phyloP scores from a whole-genome alignment of 345 rosid genomes.

The Salix koriyanagi region DNA sequence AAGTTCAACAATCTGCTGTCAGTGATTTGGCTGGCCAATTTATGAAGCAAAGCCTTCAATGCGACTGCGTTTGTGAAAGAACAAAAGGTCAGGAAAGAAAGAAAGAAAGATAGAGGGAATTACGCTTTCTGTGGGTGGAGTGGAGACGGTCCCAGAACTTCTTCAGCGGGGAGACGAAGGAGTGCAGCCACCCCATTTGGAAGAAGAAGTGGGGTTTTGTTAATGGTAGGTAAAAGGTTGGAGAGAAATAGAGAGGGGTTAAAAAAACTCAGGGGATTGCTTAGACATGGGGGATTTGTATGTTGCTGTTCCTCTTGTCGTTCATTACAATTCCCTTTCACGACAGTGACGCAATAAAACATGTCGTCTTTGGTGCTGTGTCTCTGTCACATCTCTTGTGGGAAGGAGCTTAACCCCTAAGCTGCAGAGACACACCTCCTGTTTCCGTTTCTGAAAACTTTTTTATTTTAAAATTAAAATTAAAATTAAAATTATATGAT shows the following conservation, averaged over 20 bases:
- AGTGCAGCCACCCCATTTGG: constrained; percentile 16
- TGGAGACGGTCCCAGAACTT: constrained; percentile 8
- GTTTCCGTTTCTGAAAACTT: no score
- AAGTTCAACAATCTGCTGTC: neutral
- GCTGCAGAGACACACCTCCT: no score
- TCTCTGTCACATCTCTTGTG: constrained; percentile 14
- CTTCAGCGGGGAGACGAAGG: constrained; percentile 20
- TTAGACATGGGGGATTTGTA: neutral
- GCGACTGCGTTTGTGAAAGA: neutral
- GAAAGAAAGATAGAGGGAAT: neutral
- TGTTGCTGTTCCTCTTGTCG: neutral
- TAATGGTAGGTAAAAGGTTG: constrained; percentile 11
- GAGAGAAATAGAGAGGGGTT: constrained; percentile 4
- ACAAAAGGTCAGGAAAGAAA: neutral
- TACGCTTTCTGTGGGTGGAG: constrained; percentile 13
- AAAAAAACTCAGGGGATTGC: neutral
- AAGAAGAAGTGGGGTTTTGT: neutral
- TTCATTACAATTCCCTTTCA: neutral
- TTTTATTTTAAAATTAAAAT: no score
- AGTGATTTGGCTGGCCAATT: neutral
- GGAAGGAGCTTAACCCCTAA: constrained; percentile 15
- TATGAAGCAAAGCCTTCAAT: neutral
- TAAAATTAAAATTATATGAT: no score
- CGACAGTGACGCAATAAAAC: neutral
- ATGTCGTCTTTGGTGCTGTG: constrained; percentile 7